Percentiles rank a stretch among this genome's conserved stretches.
These are phyloP conservation scores for Neoboletus subvelutipes DNA, from an alignment of 768 basidiomycete genomes.

Conservation along the genomic window DNA sequence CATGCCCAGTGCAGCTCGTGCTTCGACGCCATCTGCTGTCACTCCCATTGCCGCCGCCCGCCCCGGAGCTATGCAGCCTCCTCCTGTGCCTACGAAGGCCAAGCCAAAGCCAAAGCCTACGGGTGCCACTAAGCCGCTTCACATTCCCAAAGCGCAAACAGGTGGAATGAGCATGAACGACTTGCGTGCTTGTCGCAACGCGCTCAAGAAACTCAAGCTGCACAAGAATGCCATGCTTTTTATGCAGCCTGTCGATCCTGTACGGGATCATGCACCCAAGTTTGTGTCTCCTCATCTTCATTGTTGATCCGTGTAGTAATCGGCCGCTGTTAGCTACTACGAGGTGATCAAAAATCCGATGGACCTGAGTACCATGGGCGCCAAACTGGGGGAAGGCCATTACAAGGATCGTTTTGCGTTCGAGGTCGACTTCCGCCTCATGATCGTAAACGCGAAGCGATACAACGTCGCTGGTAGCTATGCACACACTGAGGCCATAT, in stretches of 20 bases:
- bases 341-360: constrained; percentile 89
- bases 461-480: constrained; percentile 77
- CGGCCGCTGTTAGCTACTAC: constrained; percentile 66
- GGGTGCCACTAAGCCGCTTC: constrained; percentile 39
- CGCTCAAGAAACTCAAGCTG: constrained; percentile 73
- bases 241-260: constrained; percentile 92
- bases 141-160: constrained; percentile 67
- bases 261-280: constrained; percentile 88
- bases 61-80: constrained; percentile 27
- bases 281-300: constrained; percentile 31
- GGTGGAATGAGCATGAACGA: constrained; percentile 79
- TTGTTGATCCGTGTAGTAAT: constrained; percentile 2
- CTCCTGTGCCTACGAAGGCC: constrained; percentile 29
- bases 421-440: constrained; percentile 81
- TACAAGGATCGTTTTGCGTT: constrained; percentile 86
- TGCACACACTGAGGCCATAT: constrained; percentile 72
- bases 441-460: constrained; percentile 81
- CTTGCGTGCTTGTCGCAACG: constrained; percentile 69
- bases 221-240: constrained; percentile 78
- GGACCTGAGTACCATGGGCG: constrained; percentile 87
- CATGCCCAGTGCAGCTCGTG: constrained; percentile 20
- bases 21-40: constrained; percentile 18
- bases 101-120: constrained; percentile 28
- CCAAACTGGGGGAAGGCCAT: constrained; percentile 82
- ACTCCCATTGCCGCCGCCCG: constrained; percentile 11